phyloP scores from a whole-genome alignment of 495 filamentous ascomycete species.

The Hypomontagnella monticulosa region DNA sequence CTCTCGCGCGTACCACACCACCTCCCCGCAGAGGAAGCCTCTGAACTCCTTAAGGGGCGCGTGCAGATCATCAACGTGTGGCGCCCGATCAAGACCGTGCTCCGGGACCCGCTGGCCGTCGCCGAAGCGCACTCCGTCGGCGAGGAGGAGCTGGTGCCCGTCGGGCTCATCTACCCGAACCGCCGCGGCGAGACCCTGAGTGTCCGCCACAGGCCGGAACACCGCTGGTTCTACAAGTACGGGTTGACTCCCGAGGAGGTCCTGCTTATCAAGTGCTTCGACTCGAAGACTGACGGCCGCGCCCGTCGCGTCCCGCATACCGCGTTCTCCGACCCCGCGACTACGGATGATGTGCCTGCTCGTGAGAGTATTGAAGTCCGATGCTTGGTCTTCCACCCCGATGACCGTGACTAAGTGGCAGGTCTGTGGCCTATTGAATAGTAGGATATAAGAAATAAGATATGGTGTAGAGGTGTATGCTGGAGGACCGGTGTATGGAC shows the following conservation, averaged over 20 bases:
- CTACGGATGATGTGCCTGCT: constrained; percentile 53
- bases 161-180: constrained; percentile 78
- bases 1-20: constrained; percentile 66
- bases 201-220: constrained; percentile 64
- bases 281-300: constrained; percentile 67
- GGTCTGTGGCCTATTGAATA: background rate
- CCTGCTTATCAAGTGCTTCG: constrained; percentile 76
- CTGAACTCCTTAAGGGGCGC: constrained; percentile 67
- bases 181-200: constrained; percentile 77
- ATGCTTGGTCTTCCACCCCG: constrained; percentile 61
- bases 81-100: constrained; percentile 74
- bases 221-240: constrained; percentile 83
- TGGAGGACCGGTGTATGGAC: background rate
- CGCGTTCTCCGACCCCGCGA: constrained; percentile 67
- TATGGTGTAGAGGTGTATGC: background rate
- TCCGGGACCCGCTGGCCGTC: constrained; percentile 69
- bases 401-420: constrained; percentile 41
- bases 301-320: constrained; percentile 72
- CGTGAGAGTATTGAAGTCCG: constrained; percentile 74
- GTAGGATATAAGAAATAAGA: no score
- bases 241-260: constrained; percentile 71
- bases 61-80: constrained; percentile 85
- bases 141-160: constrained; percentile 72
- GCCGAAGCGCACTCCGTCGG: constrained; percentile 68
- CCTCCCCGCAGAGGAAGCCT: constrained; percentile 68